These are phyloP conservation scores for Luzula sylvatica DNA, from an alignment of 176 grass and related monocot genomes.

Conservation along the genomic window DNA sequence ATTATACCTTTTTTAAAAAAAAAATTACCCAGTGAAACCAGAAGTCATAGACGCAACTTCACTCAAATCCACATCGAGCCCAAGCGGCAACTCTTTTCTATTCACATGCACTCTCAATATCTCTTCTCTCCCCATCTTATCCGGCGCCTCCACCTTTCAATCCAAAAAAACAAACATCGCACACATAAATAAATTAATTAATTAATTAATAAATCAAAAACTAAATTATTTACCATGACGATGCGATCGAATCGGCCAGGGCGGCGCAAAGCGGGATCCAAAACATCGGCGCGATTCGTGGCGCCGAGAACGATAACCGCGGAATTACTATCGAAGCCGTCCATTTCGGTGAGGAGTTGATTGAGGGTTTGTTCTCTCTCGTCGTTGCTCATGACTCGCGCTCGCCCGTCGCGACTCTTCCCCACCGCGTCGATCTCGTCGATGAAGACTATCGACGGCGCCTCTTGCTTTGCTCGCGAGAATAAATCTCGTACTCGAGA, in stretches of 20 bases:
- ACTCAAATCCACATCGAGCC: constrained; percentile 76
- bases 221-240: constrained; percentile 56
- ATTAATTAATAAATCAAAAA: neutral
- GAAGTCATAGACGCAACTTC: constrained; percentile 98
- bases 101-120: constrained; percentile 90
- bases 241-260: constrained; percentile 99
- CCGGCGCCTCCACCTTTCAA: constrained; percentile 88
- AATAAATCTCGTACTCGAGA: constrained; percentile 94
- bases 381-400: constrained; percentile 91
- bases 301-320: constrained; percentile 96
- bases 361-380: constrained; percentile 97
- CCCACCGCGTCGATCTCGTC: constrained; percentile 99
- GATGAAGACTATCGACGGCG: constrained; percentile 95
- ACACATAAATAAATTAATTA: too few species aligned
- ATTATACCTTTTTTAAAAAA: constrained; percentile 9
- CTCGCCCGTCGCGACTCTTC: constrained; percentile 95
- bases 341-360: constrained; percentile 99
- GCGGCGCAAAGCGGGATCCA: constrained; percentile 89
- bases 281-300: constrained; percentile 91
- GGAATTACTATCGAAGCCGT: constrained; percentile 97
- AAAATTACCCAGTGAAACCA: constrained; percentile 87
- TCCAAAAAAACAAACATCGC: too few species aligned
- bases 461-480: constrained; percentile 90
- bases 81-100: constrained; percentile 86
- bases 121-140: constrained; percentile 80